phyloP scores from a whole-genome alignment of 2,329 filamentous ascomycete genomes.

The Periconia macrospinosa region DNA sequence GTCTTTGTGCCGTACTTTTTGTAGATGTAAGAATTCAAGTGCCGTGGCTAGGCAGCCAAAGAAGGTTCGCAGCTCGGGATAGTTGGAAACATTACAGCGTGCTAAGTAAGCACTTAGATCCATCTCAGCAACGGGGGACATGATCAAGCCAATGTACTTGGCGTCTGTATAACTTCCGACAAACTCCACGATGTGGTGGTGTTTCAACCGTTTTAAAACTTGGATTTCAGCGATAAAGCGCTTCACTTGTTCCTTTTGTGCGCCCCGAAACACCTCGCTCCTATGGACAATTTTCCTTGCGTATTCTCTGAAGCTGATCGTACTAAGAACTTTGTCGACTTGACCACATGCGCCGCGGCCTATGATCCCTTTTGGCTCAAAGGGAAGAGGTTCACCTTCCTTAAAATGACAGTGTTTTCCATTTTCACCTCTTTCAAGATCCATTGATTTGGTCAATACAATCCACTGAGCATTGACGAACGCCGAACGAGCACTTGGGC shows the following conservation, averaged over 20 bases:
- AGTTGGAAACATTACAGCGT: slow-evolving; percentile 3
- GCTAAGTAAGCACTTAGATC: slow-evolving; percentile 18
- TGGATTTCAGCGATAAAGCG: slow-evolving; percentile 18
- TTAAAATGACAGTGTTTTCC: slow-evolving; percentile 13
- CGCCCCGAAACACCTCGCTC: slow-evolving; percentile 11
- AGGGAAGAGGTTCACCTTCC: slow-evolving; percentile 7
- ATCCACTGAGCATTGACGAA: slow-evolving; percentile 17
- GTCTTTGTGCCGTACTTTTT: slow-evolving; percentile 21
- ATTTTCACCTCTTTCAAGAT: slow-evolving; percentile 9
- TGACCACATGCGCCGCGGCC: slow-evolving; percentile 21
- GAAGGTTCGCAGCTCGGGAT: slow-evolving; percentile 12
- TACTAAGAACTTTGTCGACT: slow-evolving; percentile 25
- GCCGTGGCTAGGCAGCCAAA: slow-evolving; percentile 18
- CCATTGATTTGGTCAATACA: slow-evolving; percentile 10
- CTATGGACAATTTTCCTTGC: slow-evolving; percentile 23
- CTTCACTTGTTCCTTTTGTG: slow-evolving; percentile 7
- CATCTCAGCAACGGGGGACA: slow-evolving; percentile 26
- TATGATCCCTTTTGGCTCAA: slow-evolving; percentile 13
- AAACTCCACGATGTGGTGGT: slow-evolving; percentile 32
- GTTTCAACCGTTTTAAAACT: slow-evolving; percentile 16
- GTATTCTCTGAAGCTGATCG: slow-evolving; percentile 19
- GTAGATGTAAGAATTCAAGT: slow-evolving; percentile 13
- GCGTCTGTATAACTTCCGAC: slow-evolving; percentile 36
- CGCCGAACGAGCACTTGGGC: neutral
- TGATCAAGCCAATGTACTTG: slow-evolving; percentile 30